Conservation (phyloP, 768 basidiomycete genomes). For the Lyophyllum decastes region DNA sequence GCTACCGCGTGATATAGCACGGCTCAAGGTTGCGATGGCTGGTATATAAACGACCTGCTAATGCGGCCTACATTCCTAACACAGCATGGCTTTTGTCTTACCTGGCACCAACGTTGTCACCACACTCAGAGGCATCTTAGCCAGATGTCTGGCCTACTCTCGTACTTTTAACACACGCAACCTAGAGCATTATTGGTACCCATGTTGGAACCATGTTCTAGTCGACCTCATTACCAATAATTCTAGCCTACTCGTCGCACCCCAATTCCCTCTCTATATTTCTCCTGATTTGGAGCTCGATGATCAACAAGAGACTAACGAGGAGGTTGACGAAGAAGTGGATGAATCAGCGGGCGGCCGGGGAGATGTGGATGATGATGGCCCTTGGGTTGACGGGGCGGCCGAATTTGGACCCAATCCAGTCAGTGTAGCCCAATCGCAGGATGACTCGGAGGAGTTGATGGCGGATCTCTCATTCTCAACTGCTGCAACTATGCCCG, state of each 20-base stretch:
- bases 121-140: background rate
- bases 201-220: background rate
- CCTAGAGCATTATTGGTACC: background rate
- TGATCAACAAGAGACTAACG: background rate
- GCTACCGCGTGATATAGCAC: background rate
- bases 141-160: background rate
- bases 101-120: background rate
- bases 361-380: too few relatives aligned
- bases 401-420: background rate
- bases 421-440: background rate
- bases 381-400: background rate
- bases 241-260: background rate
- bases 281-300: background rate
- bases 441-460: background rate
- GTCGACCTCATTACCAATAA: background rate
- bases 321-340: background rate
- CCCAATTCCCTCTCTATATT: background rate
- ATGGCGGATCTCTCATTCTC: background rate
- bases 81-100: background rate
- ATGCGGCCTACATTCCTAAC: background rate
- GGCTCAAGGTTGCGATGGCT: background rate
- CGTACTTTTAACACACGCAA: background rate
- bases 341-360: too few relatives aligned
- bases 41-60: background rate
- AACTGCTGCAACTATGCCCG: background rate